Percentiles rank a stretch among this genome's conserved stretches.
Evolutionary conservation across 257 asterid genomes (phyloP).

Genomic region (Solanum virginianum): DNA sequence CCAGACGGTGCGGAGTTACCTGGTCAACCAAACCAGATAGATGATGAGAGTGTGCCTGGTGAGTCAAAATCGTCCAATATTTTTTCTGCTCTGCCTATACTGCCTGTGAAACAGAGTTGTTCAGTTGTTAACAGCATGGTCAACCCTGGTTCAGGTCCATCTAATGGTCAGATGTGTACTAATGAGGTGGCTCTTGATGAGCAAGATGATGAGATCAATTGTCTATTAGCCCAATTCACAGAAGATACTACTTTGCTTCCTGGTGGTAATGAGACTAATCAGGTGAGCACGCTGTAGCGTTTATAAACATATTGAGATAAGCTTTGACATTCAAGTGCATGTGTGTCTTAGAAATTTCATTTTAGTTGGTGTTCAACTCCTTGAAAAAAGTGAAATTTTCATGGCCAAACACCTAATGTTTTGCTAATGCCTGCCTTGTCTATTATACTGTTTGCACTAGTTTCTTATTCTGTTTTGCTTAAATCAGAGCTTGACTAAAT

Average conservation of each 20-base stretch:
- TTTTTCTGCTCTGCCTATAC: not conserved
- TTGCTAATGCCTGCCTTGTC: not conserved
- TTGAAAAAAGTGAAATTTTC: not conserved
- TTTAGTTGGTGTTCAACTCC: not conserved
- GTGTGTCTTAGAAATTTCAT: not conserved
- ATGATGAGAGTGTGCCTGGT: not conserved
- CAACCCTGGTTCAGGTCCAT: constrained; percentile 11
- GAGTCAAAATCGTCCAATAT: not conserved
- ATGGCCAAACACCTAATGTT: not conserved
- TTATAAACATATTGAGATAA: not conserved
- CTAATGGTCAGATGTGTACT: constrained; percentile 14
- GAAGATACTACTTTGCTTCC: constrained; percentile 14
- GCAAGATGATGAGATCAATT: constrained; percentile 26
- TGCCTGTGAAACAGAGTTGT: not conserved
- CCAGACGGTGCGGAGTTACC: not conserved
- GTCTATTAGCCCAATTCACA: constrained; percentile 19
- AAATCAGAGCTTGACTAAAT: not conserved
- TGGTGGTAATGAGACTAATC: constrained; percentile 9
- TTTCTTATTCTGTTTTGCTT: not conserved
- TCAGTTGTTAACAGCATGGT: not conserved
- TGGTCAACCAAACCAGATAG: not conserved
- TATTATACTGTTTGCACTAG: not conserved
- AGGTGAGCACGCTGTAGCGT: constrained; percentile 20
- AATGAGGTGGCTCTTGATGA: constrained; percentile 5
- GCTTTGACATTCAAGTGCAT: not conserved